Conservation (phyloP, 352 stramenopile species). For the Globisporangium canariense region DNA sequence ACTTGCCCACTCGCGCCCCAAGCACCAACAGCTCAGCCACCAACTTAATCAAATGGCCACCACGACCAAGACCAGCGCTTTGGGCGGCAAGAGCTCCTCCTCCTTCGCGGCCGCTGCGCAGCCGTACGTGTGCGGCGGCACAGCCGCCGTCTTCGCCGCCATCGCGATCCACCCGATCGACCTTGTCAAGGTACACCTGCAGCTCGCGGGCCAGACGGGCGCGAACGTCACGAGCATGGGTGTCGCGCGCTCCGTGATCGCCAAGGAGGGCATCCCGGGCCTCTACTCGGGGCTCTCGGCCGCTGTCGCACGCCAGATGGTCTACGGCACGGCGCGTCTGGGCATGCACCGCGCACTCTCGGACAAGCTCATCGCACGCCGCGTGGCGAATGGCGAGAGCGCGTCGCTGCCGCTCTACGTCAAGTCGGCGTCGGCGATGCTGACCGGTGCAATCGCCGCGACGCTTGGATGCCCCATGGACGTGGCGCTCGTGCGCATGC, state of each 20-base stretch:
- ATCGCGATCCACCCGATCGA: slow-evolving; percentile 89
- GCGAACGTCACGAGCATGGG: slow-evolving; percentile 69
- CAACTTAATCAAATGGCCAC: slow-evolving; percentile 19
- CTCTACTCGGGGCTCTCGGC: slow-evolving; percentile 85
- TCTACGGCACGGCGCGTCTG: slow-evolving; percentile 81
- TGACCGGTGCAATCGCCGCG: slow-evolving; percentile 87
- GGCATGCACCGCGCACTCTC: slow-evolving; percentile 84
- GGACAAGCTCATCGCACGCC: slow-evolving; percentile 69
- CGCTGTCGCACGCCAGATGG: slow-evolving; percentile 80
- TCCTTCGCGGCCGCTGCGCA: slow-evolving; percentile 53
- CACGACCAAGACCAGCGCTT: slow-evolving; percentile 17
- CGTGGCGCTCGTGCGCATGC: slow-evolving; percentile 96
- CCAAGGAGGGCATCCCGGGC: slow-evolving; percentile 73
- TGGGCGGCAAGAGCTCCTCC: slow-evolving; percentile 14
- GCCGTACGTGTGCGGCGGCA: slow-evolving; percentile 79
- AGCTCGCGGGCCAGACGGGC: slow-evolving; percentile 80
- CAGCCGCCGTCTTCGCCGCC: slow-evolving; percentile 68
- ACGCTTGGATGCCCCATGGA: slow-evolving; percentile 98
- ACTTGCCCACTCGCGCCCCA: background rate
- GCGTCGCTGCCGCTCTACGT: slow-evolving; percentile 64
- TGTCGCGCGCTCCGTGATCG: slow-evolving; percentile 77
- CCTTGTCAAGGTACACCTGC: slow-evolving; percentile 88
- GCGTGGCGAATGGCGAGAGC: slow-evolving; percentile 66
- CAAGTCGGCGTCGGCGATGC: slow-evolving; percentile 75
- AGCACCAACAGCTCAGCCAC: background rate